Evolutionary conservation across 2,329 filamentous ascomycete genomes (phyloP).

Genomic region (Botrytis cinerea): DNA sequence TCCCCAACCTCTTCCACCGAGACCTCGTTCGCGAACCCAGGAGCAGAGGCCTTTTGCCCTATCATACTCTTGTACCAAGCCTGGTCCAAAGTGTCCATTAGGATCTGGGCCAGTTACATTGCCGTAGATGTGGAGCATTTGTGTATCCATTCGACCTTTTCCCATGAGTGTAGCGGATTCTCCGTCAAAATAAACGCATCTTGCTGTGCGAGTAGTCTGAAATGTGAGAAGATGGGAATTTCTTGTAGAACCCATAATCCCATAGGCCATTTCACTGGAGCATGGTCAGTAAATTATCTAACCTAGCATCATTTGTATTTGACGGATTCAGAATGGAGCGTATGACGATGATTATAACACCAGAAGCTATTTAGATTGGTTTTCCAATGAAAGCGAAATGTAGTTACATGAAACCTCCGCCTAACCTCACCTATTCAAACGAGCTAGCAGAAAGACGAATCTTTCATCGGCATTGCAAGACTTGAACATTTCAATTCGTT

Average conservation of each 20-base stretch:
- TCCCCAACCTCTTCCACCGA: conserved; percentile 51
- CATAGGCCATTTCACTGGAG: conserved; percentile 53
- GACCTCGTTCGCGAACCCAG: conserved; percentile 46
- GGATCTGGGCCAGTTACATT: conserved; percentile 45
- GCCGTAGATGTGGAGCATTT: conserved; percentile 54
- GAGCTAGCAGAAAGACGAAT: neutral
- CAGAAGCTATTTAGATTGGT: neutral
- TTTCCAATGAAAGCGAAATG: neutral
- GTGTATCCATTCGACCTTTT: conserved; percentile 49
- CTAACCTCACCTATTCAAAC: neutral
- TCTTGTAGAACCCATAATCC: conserved; percentile 50
- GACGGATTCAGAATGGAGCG: too few species aligned
- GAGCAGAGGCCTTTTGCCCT: conserved; percentile 51
- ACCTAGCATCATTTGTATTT: neutral
- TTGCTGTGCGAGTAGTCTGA: conserved; percentile 47
- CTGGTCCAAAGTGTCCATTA: conserved; percentile 38
- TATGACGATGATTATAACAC: neutral
- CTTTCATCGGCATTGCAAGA: neutral
- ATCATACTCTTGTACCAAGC: conserved; percentile 50
- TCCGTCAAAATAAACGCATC: conserved; percentile 54
- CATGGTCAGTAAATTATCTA: conserved; percentile 19
- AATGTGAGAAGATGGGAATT: conserved; percentile 52
- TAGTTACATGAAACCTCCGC: neutral
- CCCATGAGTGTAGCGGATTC: conserved; percentile 52
- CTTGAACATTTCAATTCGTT: neutral